Percentiles rank a stretch among this genome's conserved stretches.
Evolutionary conservation across 148 eudicot species (phyloP).

Genomic region (Rhododendron williamsianum): DNA sequence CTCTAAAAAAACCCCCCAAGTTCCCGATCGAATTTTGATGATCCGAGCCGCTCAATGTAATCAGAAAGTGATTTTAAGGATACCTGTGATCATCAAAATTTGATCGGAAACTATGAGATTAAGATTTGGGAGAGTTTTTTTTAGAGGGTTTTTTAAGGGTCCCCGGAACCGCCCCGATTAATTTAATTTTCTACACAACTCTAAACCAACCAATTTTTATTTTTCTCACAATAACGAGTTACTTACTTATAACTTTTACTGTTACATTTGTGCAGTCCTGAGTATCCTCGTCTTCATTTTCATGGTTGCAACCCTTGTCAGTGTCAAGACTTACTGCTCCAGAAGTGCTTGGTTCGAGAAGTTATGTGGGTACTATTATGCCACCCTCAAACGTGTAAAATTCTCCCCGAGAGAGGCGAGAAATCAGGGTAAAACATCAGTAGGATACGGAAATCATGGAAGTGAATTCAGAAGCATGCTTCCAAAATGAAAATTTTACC

Average conservation of each 20-base stretch:
- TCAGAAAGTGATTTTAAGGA: too few relatives aligned
- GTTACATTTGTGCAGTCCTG: slow-evolving; percentile 13
- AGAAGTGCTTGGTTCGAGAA: slow-evolving; percentile 14
- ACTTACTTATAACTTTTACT: not conserved
- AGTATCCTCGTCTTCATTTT: slow-evolving; percentile 11
- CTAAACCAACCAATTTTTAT: too few relatives aligned
- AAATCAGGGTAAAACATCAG: not conserved
- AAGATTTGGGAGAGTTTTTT: too few relatives aligned
- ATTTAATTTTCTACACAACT: not conserved
- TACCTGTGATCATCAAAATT: too few relatives aligned
- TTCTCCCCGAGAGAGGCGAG: not conserved
- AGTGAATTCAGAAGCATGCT: not conserved
- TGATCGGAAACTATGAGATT: too few relatives aligned
- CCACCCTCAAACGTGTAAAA: not conserved
- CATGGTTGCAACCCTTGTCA: slow-evolving; percentile 12
- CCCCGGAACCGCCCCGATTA: too few relatives aligned
- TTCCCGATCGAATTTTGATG: too few relatives aligned
- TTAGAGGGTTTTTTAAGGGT: too few relatives aligned
- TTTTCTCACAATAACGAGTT: not conserved
- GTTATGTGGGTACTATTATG: not conserved
- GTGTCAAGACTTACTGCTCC: slow-evolving; percentile 18
- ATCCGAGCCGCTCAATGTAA: too few relatives aligned
- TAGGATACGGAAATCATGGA: slow-evolving; percentile 1
- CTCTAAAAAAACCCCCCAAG: too few relatives aligned
- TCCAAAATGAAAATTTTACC: not conserved